Conservation (phyloP, 805 yeast species). For the Zygosaccharomyces pseudorouxii region DNA sequence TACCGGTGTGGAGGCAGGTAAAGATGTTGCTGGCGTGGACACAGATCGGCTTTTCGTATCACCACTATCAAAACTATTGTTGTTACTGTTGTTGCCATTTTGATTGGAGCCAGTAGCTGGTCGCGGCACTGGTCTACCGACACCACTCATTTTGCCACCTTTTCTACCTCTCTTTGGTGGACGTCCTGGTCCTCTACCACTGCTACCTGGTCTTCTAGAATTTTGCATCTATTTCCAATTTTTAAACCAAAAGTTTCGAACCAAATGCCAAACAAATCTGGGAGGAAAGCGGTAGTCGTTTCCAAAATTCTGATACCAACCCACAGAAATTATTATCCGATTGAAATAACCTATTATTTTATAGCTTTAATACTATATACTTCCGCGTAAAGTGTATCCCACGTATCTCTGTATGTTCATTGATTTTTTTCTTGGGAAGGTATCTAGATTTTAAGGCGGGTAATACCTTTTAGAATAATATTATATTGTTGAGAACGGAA, state of each 20-base stretch:
- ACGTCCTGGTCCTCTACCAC: conserved; percentile 45
- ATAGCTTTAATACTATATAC: not conserved
- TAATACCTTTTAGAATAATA: not conserved
- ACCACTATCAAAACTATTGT: conserved; percentile 1
- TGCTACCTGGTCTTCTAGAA: conserved; percentile 87
- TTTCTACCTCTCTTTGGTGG: conserved; percentile 6
- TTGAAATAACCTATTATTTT: not conserved
- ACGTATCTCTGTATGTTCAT: not conserved
- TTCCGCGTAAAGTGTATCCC: not conserved
- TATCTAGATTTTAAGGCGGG: not conserved
- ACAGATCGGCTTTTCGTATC: conserved; percentile 9
- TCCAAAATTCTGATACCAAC: not conserved
- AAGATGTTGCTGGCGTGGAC: conserved; percentile 7
- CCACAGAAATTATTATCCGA: not conserved
- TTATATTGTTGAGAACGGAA: not conserved
- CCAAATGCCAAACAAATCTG: conserved; percentile 1
- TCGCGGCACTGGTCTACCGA: not conserved
- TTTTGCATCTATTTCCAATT: conserved; percentile 47
- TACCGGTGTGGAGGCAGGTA: conserved; percentile 9
- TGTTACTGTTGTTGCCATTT: not conserved
- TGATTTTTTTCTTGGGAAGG: not conserved
- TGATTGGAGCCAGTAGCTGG: conserved; percentile 2
- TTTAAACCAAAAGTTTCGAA: not conserved
- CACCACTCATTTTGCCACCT: conserved; percentile 1
- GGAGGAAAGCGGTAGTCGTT: not conserved